Evolutionary conservation across 805 yeast genomes (phyloP).

Genomic region (Millerago galiae): DNA sequence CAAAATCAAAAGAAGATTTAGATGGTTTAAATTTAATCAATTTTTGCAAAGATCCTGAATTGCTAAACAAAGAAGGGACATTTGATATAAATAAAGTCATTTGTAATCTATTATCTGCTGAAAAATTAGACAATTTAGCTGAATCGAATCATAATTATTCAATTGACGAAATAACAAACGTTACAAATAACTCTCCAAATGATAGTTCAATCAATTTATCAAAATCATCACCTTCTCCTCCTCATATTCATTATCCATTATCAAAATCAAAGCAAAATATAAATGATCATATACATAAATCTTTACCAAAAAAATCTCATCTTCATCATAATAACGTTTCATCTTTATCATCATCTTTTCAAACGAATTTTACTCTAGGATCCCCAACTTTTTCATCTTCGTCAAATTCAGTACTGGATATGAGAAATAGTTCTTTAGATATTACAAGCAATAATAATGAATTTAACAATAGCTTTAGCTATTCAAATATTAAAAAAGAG

Average conservation of each 20-base stretch:
- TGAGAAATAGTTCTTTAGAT: constrained; percentile 6
- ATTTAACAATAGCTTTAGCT: background rate
- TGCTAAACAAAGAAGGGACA: constrained; percentile 16
- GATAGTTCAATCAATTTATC: background rate
- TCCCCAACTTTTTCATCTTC: constrained; percentile 6
- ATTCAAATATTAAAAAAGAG: background rate
- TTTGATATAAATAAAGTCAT: constrained; percentile 24
- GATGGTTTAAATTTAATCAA: constrained; percentile 7
- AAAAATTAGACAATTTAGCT: constrained; percentile 21
- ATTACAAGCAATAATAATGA: constrained; percentile 4
- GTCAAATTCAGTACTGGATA: constrained; percentile 3
- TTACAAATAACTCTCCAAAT: constrained; percentile 4
- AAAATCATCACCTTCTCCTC: background rate
- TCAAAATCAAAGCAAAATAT: constrained; percentile 13
- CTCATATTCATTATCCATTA: constrained; percentile 6
- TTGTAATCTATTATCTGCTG: constrained; percentile 15
- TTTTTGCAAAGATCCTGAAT: constrained; percentile 15
- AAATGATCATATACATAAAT: constrained; percentile 19
- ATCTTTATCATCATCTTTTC: constrained; percentile 13
- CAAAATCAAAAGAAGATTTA: constrained; percentile 11
- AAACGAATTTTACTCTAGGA: constrained; percentile 10
- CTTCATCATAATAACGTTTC: background rate
- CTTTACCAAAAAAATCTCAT: constrained; percentile 3
- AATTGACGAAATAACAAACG: constrained; percentile 20
- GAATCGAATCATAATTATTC: constrained; percentile 19